Conservation (phyloP, 768 basidiomycete species). For the Kwoniella pini region DNA sequence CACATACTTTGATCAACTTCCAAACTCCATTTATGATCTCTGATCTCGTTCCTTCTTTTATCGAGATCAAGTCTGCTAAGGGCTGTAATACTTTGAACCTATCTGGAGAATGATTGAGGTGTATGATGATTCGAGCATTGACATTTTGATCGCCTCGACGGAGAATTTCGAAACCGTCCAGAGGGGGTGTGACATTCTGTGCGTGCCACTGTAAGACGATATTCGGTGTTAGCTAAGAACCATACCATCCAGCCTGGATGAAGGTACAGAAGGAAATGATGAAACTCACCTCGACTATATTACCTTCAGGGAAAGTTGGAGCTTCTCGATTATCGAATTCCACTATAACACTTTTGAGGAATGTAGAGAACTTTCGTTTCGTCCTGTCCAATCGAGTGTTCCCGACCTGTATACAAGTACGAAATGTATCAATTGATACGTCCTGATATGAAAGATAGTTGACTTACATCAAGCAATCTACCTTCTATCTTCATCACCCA, state of each 20-base stretch:
- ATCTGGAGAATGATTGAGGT: conserved; percentile 83
- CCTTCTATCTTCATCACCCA: conserved; percentile 89
- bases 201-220: conserved; percentile 52
- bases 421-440: not conserved
- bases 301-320: conserved; percentile 74
- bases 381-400: conserved; percentile 52
- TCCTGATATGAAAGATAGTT: too few species aligned
- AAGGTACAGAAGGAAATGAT: not conserved
- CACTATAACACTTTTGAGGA: conserved; percentile 78
- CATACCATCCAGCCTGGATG: not conserved
- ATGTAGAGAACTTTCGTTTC: conserved; percentile 75
- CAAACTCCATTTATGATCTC: conserved; percentile 81
- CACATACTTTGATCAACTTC: conserved; percentile 92
- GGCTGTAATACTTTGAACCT: conserved; percentile 78
- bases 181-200: conserved; percentile 55
- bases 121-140: conserved; percentile 76
- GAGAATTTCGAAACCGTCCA: conserved; percentile 84
- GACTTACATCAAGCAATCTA: conserved; percentile 64
- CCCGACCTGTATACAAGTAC: conserved; percentile 32
- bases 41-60: conserved; percentile 80
- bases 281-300: conserved; percentile 76
- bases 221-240: not conserved
- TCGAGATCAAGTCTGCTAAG: conserved; percentile 64
- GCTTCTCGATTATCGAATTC: conserved; percentile 81
- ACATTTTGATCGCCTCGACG: conserved; percentile 77